Conservation (phyloP, 306 rosid genomes). For the Styphnolobium japonicum region DNA sequence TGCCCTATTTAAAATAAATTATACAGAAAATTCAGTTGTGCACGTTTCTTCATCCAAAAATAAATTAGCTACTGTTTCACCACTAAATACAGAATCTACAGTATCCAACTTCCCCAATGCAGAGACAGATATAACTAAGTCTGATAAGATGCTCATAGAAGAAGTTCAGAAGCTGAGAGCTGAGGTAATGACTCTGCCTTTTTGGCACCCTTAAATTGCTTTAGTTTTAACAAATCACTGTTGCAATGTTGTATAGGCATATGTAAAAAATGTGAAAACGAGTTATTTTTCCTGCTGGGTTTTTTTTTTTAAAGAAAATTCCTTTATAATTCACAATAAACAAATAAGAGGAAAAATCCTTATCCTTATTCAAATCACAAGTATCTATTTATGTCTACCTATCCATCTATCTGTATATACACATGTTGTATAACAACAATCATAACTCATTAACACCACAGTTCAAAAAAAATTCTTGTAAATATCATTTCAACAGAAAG, state of each 20-base stretch:
- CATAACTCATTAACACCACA: background rate
- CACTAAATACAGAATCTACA: constrained; percentile 22
- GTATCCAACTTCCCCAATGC: constrained; percentile 11
- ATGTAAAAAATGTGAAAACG: background rate
- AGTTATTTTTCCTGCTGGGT: background rate
- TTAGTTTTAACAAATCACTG: background rate
- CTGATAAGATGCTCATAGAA: constrained; percentile 57
- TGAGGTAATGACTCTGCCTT: constrained; percentile 45
- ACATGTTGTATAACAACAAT: background rate
- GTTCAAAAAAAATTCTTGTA: background rate
- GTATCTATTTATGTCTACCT: background rate
- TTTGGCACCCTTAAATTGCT: background rate
- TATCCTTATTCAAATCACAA: background rate
- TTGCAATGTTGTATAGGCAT: background rate
- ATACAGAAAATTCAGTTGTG: constrained; percentile 39
- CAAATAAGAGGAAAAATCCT: background rate
- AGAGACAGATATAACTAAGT: constrained; percentile 32
- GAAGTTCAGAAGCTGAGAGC: constrained; percentile 61
- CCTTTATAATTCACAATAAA: background rate
- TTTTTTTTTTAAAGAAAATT: background rate
- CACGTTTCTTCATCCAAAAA: constrained; percentile 31
- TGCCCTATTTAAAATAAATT: constrained; percentile 30
- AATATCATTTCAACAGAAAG: background rate
- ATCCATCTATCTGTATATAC: background rate
- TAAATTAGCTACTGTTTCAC: constrained; percentile 30